These are phyloP conservation scores for Metschnikowia kunwiensis DNA, from an alignment of 805 yeast species.

Conservation along the genomic window DNA sequence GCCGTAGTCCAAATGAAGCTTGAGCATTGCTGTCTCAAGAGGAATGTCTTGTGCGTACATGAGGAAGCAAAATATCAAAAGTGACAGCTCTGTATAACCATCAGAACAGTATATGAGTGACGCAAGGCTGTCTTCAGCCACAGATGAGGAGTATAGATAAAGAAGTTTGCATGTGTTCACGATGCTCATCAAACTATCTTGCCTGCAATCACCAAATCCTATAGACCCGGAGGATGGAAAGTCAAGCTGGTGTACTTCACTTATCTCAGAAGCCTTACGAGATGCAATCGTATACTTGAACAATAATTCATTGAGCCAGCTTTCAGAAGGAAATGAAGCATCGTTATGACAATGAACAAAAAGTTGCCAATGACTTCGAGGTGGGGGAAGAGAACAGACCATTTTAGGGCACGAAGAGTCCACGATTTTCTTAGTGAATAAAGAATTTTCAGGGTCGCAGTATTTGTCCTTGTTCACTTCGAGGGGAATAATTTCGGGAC, in stretches of 20 bases:
- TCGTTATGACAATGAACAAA: slow-evolving; percentile 60
- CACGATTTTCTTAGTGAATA: slow-evolving; percentile 5
- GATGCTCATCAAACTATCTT: slow-evolving; percentile 59
- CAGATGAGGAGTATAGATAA: slow-evolving; percentile 36
- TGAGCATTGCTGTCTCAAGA: slow-evolving; percentile 62
- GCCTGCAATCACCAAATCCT: slow-evolving; percentile 67
- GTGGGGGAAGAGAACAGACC: slow-evolving; percentile 34
- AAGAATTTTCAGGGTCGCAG: slow-evolving; percentile 18
- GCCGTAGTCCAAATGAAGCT: slow-evolving; percentile 58
- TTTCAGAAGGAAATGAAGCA: slow-evolving; percentile 49
- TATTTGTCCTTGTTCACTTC: slow-evolving; percentile 4
- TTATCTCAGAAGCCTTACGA: slow-evolving; percentile 20
- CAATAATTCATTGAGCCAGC: slow-evolving; percentile 33
- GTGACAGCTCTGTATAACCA: slow-evolving; percentile 88
- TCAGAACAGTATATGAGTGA: slow-evolving; percentile 75
- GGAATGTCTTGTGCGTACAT: slow-evolving; percentile 64
- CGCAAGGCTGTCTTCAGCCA: slow-evolving; percentile 34
- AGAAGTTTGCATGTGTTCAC: slow-evolving; percentile 69
- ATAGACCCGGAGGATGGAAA: slow-evolving; percentile 87
- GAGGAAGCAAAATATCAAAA: slow-evolving; percentile 66
- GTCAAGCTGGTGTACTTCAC: slow-evolving; percentile 35
- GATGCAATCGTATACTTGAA: slow-evolving; percentile 32
- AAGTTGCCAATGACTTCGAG: slow-evolving; percentile 52
- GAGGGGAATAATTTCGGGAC: slow-evolving; percentile 6
- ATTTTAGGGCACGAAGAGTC: slow-evolving; percentile 8